Base-by-base conservation (phyloP, 805 yeast species). In the Kazachstania kunashirensis region DNA sequence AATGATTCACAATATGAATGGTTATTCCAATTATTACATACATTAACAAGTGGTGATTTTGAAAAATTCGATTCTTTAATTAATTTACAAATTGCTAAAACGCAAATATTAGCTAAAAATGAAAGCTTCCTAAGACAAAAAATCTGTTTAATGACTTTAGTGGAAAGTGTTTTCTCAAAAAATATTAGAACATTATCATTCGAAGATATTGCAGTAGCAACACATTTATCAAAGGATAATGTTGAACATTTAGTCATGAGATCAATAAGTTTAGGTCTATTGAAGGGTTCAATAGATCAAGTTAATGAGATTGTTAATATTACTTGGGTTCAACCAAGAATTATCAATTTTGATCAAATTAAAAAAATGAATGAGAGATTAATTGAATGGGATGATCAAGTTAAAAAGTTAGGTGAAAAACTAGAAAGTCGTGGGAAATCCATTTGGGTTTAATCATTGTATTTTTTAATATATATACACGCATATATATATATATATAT, bases 241-340 rank as follows among this genome's bases (percentile, higher is more conserved):
- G 95, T 92, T 25, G 99, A 92, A 65, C 82, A 79, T 50, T 68
- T 92, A 53, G 79, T 89, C 23, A 88, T 92, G 81, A 84, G 84
- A 64, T 88, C 96, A 27, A 75, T 92, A 44, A 77, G 92, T 45
- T 66, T 92, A 39, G 84, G 83, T 13, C 69, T 92, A 47, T 71
- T 92, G 52, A 76, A 77, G 59, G 98, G 98, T n/a, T 69, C 74
- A 35, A 89, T 92, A 49, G 94, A 92, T 57, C 94, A 92, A 64
- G 84, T 86, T 29, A 73, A 75, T 34, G 75, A 79, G 57, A 65
- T 79, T 11, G 82, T 92, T 39, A 77, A 80, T 24, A 77, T 92
- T 33, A 77, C 82, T 19, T 92, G 98, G 98, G 79, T 89, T 43
- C 97, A 92, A 67, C 97, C 98, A 41, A 73, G 97, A 52, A 84